Evolutionary conservation across 139 green algal species (phyloP).

Genomic region (Volvox reticuliferus): DNA sequence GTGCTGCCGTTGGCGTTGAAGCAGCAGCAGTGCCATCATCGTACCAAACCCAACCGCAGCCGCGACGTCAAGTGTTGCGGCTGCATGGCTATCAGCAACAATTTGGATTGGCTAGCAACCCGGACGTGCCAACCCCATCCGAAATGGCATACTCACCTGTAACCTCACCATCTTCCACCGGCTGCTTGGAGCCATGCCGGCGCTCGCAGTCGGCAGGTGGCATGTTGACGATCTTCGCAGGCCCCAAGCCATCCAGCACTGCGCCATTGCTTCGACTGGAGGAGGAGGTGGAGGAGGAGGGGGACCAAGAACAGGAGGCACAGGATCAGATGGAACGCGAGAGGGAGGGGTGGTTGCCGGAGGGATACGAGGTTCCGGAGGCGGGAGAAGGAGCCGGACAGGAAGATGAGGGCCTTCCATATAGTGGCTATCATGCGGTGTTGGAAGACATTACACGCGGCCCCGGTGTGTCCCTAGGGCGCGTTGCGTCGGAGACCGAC

Average conservation of each 20-base stretch:
- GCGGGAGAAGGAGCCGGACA: neutral
- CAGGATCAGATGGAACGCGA: neutral
- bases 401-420: neutral
- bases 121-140: neutral
- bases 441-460: neutral
- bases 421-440: neutral
- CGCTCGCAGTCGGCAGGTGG: neutral
- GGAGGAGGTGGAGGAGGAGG: neutral
- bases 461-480: neutral
- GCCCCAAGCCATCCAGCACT: neutral
- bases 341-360: neutral
- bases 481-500: neutral
- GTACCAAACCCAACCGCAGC: no score
- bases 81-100: no score
- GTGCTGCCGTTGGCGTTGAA: no score
- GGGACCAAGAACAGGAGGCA: neutral
- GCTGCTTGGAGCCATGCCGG: neutral
- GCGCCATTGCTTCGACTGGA: neutral
- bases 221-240: neutral
- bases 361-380: neutral
- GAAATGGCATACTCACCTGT: neutral
- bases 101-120: no score
- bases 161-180: neutral
- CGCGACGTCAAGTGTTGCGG: no score
- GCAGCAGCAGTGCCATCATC: no score